A percentile compares a stretch with the other conserved stretches of the same genome.
These are phyloP conservation scores for Mimosa pudica DNA, from an alignment of 306 rosid genomes.

Conservation along the genomic window DNA sequence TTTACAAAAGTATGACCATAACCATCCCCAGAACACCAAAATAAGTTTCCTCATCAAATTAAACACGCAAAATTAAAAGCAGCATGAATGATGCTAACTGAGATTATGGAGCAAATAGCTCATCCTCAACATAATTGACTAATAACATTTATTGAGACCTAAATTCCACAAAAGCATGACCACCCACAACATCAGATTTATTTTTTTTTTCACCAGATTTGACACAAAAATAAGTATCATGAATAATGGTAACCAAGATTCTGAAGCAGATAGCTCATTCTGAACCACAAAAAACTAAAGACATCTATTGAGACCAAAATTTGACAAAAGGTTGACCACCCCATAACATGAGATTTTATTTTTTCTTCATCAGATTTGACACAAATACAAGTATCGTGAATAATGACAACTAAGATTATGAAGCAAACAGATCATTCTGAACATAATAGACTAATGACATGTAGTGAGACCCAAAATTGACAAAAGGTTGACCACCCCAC, in stretches of 20 bases:
- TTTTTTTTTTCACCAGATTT: neutral
- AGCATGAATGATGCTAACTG: neutral
- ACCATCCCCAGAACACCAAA: too few species aligned
- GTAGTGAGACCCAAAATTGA: neutral
- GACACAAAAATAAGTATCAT: too few species aligned
- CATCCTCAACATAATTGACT: neutral
- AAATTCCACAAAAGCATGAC: too few species aligned
- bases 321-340: constrained; percentile 3
- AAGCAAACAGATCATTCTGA: neutral
- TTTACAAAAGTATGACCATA: too few species aligned
- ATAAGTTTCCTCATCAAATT: neutral
- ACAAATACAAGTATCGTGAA: neutral
- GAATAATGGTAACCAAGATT: too few species aligned
- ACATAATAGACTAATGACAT: neutral
- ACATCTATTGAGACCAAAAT: constrained; percentile 60
- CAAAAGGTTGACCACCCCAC: too few species aligned
- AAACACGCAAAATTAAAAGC: neutral
- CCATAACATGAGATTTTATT: neutral
- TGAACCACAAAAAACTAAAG: too few species aligned
- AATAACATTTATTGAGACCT: too few species aligned
- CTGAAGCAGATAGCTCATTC: too few species aligned
- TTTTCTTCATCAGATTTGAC: neutral
- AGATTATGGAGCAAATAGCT: neutral
- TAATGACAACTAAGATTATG: neutral
- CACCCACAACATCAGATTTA: too few species aligned